Base-by-base conservation (phyloP, 352 stramenopile genomes). In the Achlya hypogyna region DNA sequence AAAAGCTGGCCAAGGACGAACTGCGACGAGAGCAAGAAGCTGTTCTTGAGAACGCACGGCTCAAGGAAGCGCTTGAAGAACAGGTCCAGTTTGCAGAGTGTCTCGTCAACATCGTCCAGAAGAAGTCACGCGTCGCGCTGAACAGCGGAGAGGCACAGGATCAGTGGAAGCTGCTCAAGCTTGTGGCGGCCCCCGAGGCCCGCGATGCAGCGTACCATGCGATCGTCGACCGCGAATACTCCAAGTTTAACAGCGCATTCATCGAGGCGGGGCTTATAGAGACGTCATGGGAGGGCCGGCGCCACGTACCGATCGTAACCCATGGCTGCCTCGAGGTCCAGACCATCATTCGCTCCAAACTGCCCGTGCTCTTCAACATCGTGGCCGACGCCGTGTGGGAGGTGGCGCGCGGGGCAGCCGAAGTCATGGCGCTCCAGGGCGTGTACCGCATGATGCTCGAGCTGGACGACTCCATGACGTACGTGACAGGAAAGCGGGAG, bases 311-410 rank as follows among this genome's bases (percentile, higher is more conserved):
- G 23, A 34, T 54, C 23, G 23, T 54, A 16, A 6, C 6, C 29
- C 6, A 54, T 16, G 49, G 49, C 23, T 34, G 23, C 29, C 49
- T 54, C 29, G 49, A 54, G 29, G 49, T 54, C 6, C 49, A 54
- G 29, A 54, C 49, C 6, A 34, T 54, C 23, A 54, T 54, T 14
- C 49, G 49, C 6, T 54, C 6, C 23, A 54, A 54, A 16, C 16
- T 54, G 6, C 49, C 49, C 29, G 49, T 54, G 6, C 49, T 54
- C 29, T 28, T 34, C 49, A 54, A 54, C 29, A 16, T 54, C 29
- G 49, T 54, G 6, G 49, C 49, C 29, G 49, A 54, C 29, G 49
- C 49, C 23, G 49, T 54, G 29, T 54, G 49, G 49, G 49, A 54
- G 29, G 49, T 54, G 6, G 49, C 49, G 29, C 23, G 49, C 23